Evolutionary conservation across 495 filamentous ascomycete species (phyloP), one percentile per base, ranked within the genome.

Genomic region (Penicillium cosmopolitanum): DNA sequence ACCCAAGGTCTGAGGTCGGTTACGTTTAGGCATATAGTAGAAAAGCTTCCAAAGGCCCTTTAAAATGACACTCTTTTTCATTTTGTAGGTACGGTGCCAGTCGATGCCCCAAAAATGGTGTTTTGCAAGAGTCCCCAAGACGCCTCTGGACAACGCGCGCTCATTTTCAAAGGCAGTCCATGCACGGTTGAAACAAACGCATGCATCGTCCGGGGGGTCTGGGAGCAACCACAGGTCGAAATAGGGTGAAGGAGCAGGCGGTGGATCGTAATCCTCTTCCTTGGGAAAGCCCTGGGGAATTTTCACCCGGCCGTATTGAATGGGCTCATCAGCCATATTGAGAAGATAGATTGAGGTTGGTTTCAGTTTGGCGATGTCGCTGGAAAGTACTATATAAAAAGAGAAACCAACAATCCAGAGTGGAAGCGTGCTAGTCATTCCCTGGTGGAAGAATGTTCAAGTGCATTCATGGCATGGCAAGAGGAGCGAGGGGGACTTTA

Each of bases 91-190:
- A 13, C 8, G 46, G 16, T 50, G 31, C n/a, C 25, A 60, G 4
- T 71, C 53, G 7, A 78, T 71, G 4, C 73, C 75, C 73, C 73
- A 77, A 28, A 68, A 68, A 50, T 71, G 61, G 33, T 65, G 65
- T 3, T 36, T 52, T 1, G 33, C 50, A 1, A 63, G 15, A 28
- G 12, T 12, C 16, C 23, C 35, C 9, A 51, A 7, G 5, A 25
- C 21, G 2, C 6, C 19, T 28, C 15, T 48, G 21, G 19, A 25
- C 46, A 48, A 28, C 3, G 21, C 46, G 9, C 46, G 18, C 5
- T 48, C 46, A 3, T 48, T 48, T 6, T 8, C 9, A 25, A 48
- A 13, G 9, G 46, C n/a, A 4, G 10, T 33, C 50, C 28, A 51
- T 51, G 50, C 1, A 2, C 50, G 50, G 23, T 21, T 36, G 10